A percentile compares a stretch with the other conserved stretches of the same genome.
Conservation (phyloP, 2,329 filamentous ascomycete genomes). For the Corinectria fuckeliana region DNA sequence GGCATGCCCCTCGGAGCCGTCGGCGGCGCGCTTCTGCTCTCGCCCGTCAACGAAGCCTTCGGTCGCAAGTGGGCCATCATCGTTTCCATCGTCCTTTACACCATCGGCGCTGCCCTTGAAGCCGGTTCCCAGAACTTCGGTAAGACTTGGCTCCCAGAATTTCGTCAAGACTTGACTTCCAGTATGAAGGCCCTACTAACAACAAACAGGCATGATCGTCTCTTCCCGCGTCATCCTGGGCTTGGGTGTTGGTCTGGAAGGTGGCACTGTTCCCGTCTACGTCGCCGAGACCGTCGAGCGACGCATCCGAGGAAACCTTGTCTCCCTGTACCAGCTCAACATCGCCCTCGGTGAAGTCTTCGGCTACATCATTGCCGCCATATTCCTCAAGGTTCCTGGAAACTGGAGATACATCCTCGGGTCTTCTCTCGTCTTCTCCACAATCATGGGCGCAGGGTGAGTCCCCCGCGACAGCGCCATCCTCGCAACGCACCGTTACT, state of each 20-base stretch:
- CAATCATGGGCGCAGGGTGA: constrained; percentile 47
- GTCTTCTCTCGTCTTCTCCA: constrained; percentile 72
- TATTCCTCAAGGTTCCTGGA: constrained; percentile 72
- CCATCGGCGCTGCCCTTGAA: constrained; percentile 71
- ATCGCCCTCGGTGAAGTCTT: constrained; percentile 78
- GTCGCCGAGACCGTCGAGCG: constrained; percentile 76
- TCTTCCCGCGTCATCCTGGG: constrained; percentile 72
- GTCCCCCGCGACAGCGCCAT: constrained; percentile 50
- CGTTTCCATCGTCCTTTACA: constrained; percentile 72
- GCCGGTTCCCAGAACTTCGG: constrained; percentile 71
- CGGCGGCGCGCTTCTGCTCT: constrained; percentile 70
- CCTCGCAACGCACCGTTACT: constrained; percentile 47
- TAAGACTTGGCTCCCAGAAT: constrained; percentile 29
- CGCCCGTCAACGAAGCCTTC: constrained; percentile 70
- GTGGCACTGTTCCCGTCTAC: constrained; percentile 77
- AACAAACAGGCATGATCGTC: constrained; percentile 65
- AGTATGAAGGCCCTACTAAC: neutral
- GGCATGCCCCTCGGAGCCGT: constrained; percentile 77
- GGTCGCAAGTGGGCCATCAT: constrained; percentile 74
- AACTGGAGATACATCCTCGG: constrained; percentile 79
- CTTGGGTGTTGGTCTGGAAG: constrained; percentile 74
- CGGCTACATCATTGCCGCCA: constrained; percentile 75
- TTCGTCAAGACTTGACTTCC: neutral
- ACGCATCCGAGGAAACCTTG: constrained; percentile 72
- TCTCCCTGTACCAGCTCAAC: constrained; percentile 78